A percentile compares a stretch with the other conserved stretches of the same genome.
These are phyloP conservation scores for Jacaranda mimosifolia DNA, from an alignment of 257 asterid species.

Conservation along the genomic window DNA sequence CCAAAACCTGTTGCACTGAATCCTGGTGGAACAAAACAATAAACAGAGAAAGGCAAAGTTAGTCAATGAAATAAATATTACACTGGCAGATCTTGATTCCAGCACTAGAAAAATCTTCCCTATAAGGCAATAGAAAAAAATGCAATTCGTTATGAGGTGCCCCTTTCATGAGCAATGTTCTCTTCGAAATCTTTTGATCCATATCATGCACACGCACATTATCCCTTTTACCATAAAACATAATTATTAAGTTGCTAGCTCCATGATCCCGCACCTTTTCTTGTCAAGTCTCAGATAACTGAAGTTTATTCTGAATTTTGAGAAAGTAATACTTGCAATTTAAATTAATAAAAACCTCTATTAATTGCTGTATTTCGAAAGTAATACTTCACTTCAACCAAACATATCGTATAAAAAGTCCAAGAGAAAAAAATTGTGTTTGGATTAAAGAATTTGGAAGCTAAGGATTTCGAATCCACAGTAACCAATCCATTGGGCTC, in stretches of 20 bases:
- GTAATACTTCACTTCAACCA: constrained; percentile 7
- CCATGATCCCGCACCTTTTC: too few species aligned
- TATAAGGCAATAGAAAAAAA: background rate
- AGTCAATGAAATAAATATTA: constrained; percentile 9
- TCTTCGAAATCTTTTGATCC: background rate
- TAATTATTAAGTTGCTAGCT: background rate
- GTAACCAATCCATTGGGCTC: background rate
- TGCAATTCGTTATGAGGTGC: background rate
- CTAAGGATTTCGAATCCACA: background rate
- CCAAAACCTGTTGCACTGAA: constrained; percentile 70
- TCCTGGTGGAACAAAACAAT: constrained; percentile 52
- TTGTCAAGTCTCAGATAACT: too few species aligned
- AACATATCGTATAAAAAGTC: background rate
- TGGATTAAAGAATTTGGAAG: background rate
- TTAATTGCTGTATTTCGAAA: background rate
- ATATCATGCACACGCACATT: background rate
- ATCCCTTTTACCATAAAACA: background rate
- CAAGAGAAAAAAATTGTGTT: background rate
- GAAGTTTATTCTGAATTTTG: background rate
- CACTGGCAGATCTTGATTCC: background rate
- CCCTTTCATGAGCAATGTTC: constrained; percentile 6
- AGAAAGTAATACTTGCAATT: background rate
- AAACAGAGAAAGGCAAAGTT: constrained; percentile 23
- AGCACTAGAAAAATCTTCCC: background rate
- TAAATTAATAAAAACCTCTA: background rate